Base-by-base conservation (phyloP, 768 basidiomycete genomes). In the Boletellus sp. region DNA sequence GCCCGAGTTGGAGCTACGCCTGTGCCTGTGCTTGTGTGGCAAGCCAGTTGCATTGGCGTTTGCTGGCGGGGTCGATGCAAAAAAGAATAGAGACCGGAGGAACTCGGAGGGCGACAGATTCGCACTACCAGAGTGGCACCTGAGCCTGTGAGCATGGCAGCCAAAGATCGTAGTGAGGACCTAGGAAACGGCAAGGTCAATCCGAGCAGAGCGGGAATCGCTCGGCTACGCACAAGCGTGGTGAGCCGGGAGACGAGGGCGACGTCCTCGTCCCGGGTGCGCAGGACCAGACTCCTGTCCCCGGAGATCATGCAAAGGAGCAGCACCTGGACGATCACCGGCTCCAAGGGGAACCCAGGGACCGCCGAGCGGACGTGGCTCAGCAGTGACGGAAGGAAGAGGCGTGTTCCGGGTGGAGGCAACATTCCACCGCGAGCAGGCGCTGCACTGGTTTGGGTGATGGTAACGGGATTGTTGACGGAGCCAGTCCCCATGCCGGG, bases 211-310 rank as follows among this genome's bases (percentile, higher is more conserved):
- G 53, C 37, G 38, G 48, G 49, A 50, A 51, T 35, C 13, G 20
- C 45, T 40, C n/a, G 35, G 12, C 9, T 16, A 54, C 60, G 34
- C 66, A 88, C 87, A 68, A 82, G 72, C 43, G 74, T 68, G 12
- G 75, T 75, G 32, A 89, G 70, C 58, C 77, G 82, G 31, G 77
- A 74, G 23, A 86, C 80, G 8, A 81, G 61, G 22, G 72, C 60
- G 28, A 88, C 67, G 51, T 90, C 88, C 47, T 87, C 83, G 54
- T 84, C 81, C 11, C 72, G 73, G 2, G 85, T 79, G 38, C 83
- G 75, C 16, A 90, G 69, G 48, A 90, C 73, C 24, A 90, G 68
- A 62, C 87, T 74, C 54, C 77, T 81, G 56, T 83, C 72, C 1
- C 79, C 79, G 3, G 85, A 74, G 32, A 85, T 69, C 41, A 89